phyloP scores from a whole-genome alignment of 805 yeast genomes.

The Candida dendrica region DNA sequence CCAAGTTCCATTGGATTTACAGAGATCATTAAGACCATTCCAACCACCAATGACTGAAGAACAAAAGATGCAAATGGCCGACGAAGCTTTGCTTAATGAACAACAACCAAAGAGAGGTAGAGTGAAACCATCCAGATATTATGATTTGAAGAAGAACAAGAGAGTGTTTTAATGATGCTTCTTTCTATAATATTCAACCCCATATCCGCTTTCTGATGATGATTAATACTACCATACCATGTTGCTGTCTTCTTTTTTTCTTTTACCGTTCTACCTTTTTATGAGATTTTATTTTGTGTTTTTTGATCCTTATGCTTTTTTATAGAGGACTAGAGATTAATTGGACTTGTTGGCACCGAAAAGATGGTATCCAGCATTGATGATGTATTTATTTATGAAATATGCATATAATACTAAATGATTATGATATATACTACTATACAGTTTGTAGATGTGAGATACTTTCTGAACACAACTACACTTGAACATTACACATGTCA shows the following conservation, averaged over 20 bases:
- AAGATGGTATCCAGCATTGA: too few species aligned
- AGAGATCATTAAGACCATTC: conserved; percentile 6
- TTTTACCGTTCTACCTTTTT: too few species aligned
- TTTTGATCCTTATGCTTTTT: too few species aligned
- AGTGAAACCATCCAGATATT: not conserved
- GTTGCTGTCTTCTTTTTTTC: not conserved
- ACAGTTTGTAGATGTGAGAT: not conserved
- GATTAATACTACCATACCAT: too few species aligned
- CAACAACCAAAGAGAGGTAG: conserved; percentile 1
- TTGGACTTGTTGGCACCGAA: too few species aligned
- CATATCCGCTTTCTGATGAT: too few species aligned
- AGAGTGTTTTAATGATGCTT: not conserved
- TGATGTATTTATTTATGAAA: not conserved
- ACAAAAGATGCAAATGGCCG: not conserved
- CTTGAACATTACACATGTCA: conserved; percentile 36
- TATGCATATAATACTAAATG: not conserved
- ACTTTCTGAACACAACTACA: conserved; percentile 2
- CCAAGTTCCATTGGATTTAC: conserved; percentile 10
- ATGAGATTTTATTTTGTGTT: too few species aligned
- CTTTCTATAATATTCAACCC: too few species aligned
- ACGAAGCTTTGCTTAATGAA: conserved; percentile 1
- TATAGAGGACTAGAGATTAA: too few species aligned
- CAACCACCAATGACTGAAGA: not conserved
- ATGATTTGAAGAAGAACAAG: not conserved
- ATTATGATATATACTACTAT: not conserved